Percentiles rank a stretch among this genome's conserved stretches.
Evolutionary conservation across 2,329 filamentous ascomycete genomes (phyloP).

Genomic region (Trichoderma sp.): DNA sequence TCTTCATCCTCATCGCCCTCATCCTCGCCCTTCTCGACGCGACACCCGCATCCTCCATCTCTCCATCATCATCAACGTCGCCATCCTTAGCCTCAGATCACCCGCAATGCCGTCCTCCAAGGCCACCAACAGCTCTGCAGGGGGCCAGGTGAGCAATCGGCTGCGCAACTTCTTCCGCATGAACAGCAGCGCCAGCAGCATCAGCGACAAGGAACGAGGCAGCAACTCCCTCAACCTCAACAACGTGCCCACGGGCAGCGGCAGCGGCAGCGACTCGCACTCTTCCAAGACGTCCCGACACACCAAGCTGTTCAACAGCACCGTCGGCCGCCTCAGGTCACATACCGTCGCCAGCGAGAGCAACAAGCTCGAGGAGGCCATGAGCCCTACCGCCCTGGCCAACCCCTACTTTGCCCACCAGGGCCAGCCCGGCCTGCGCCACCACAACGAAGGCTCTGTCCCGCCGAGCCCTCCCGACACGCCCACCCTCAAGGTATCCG

Average conservation of each 20-base stretch:
- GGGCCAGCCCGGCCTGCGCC: slow-evolving; percentile 86
- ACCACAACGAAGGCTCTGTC: slow-evolving; percentile 92
- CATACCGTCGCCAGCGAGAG: slow-evolving; percentile 92
- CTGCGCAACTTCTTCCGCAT: slow-evolving; percentile 73
- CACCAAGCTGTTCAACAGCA: slow-evolving; percentile 83
- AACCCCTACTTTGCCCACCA: slow-evolving; percentile 99
- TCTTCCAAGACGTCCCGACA: slow-evolving; percentile 70
- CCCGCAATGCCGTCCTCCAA: slow-evolving; percentile 56
- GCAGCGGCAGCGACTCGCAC: slow-evolving; percentile 29
- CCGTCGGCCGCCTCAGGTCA: slow-evolving; percentile 83
- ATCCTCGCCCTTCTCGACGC: not conserved
- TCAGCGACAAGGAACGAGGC: slow-evolving; percentile 53
- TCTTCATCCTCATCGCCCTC: not conserved
- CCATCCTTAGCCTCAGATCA: slow-evolving; percentile 25
- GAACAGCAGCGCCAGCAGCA: slow-evolving; percentile 52
- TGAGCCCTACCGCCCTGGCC: slow-evolving; percentile 89
- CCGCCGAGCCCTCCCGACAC: slow-evolving; percentile 92
- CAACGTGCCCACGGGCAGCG: slow-evolving; percentile 15
- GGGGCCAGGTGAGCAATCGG: slow-evolving; percentile 67
- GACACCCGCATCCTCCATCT: not conserved
- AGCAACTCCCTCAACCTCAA: slow-evolving; percentile 60
- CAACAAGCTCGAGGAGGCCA: slow-evolving; percentile 81
- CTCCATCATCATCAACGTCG: not conserved
- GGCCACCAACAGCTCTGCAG: slow-evolving; percentile 50
- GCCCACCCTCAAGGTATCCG: slow-evolving; percentile 73